phyloP scores from a whole-genome alignment of 768 basidiomycete species.

The Gymnopilus dilepis region DNA sequence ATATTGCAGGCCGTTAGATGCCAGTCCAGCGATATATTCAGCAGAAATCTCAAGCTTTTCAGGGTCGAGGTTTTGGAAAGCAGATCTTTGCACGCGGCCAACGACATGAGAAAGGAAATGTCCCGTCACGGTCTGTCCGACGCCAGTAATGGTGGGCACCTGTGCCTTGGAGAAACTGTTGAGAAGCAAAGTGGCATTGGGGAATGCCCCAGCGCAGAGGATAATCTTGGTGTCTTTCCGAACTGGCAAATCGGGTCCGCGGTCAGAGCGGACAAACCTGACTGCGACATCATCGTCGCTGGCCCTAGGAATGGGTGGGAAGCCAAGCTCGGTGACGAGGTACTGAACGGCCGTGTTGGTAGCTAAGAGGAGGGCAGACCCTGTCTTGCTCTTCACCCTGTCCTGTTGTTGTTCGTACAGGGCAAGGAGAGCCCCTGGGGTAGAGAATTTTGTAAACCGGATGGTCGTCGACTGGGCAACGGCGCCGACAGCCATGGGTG shows the following conservation, averaged over 20 bases:
- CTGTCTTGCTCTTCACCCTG: neutral
- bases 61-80: neutral
- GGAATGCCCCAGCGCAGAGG: constrained; percentile 17
- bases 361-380: constrained; percentile 9
- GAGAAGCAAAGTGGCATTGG: constrained; percentile 17
- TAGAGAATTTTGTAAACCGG: constrained; percentile 11
- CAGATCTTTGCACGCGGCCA: constrained; percentile 2
- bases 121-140: constrained; percentile 11
- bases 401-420: constrained; percentile 9
- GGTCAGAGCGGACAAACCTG: constrained; percentile 5
- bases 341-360: constrained; percentile 8
- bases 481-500: constrained; percentile 8
- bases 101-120: constrained; percentile 16
- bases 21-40: constrained; percentile 8
- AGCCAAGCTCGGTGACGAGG: constrained; percentile 6
- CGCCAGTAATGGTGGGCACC: neutral
- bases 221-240: constrained; percentile 15
- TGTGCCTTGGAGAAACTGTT: constrained; percentile 10
- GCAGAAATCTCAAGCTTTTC: constrained; percentile 6
- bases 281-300: neutral
- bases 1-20: constrained; percentile 8
- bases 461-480: constrained; percentile 7
- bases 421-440: constrained; percentile 4
- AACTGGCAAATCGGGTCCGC: constrained; percentile 8
- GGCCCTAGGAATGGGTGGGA: neutral